phyloP scores from a whole-genome alignment of 2,329 filamentous ascomycete genomes.

The Colletotrichum sp. region DNA sequence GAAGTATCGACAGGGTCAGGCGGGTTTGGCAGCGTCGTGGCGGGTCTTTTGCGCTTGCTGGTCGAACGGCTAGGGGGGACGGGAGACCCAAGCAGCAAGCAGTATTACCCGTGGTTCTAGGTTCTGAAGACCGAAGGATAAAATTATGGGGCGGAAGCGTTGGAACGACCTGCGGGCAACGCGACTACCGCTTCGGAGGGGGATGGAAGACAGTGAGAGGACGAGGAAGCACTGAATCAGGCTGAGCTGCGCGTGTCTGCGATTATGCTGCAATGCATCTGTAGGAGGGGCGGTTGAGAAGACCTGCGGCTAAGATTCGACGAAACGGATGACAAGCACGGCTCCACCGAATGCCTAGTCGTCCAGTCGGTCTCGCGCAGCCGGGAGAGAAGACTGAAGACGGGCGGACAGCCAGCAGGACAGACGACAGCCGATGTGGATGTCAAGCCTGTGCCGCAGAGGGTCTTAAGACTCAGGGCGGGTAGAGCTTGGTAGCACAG shows the following conservation, averaged over 20 bases:
- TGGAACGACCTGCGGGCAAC: not conserved
- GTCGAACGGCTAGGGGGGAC: not conserved
- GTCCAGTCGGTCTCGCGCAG: slow-evolving; percentile 2
- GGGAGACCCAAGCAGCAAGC: not conserved
- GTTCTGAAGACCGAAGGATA: not conserved
- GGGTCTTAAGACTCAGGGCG: not conserved
- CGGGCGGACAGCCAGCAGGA: not conserved
- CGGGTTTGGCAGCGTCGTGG: not conserved
- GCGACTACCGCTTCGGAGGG: not conserved
- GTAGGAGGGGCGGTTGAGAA: slow-evolving; percentile 17
- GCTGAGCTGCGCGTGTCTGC: slow-evolving; percentile 13
- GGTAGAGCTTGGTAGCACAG: not conserved
- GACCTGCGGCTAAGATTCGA: slow-evolving; percentile 19
- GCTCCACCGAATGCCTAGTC: slow-evolving; percentile 4
- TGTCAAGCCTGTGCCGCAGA: not conserved
- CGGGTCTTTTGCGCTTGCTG: slow-evolving; percentile 9
- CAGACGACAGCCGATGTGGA: not conserved
- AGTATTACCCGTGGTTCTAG: not conserved
- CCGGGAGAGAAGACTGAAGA: not conserved
- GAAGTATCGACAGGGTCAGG: slow-evolving; percentile 14
- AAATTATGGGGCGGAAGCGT: slow-evolving; percentile 12
- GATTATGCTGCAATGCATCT: slow-evolving; percentile 9
- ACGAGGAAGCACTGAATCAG: not conserved
- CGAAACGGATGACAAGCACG: slow-evolving; percentile 12
- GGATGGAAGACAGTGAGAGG: not conserved